phyloP scores from a whole-genome alignment of 345 rosid genomes.

The Passiflora organensis region DNA sequence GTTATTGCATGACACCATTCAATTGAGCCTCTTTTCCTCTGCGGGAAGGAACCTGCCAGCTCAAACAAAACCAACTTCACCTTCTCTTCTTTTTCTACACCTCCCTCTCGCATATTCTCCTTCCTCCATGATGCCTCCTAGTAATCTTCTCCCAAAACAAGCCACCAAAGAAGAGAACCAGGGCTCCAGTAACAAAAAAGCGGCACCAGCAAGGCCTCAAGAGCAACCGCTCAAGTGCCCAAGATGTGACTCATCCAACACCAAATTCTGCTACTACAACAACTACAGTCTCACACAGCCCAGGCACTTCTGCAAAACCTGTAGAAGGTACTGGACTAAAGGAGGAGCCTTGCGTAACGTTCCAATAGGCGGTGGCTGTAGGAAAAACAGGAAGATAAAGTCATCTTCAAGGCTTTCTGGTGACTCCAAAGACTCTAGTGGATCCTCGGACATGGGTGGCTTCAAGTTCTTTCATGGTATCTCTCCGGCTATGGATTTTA shows the following conservation, averaged over 20 bases:
- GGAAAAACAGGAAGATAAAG: slow-evolving; percentile 23
- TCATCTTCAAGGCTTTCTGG: slow-evolving; percentile 16
- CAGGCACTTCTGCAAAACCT: slow-evolving; percentile 28
- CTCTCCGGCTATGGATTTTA: slow-evolving; percentile 69
- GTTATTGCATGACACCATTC: slow-evolving; percentile 54
- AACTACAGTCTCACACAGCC: slow-evolving; percentile 27
- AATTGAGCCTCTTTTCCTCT: slow-evolving; percentile 43
- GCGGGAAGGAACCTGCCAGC: slow-evolving; percentile 32
- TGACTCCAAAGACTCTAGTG: slow-evolving; percentile 35
- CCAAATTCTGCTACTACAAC: slow-evolving; percentile 28
- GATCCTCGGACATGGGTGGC: slow-evolving; percentile 49
- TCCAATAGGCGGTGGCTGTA: slow-evolving; percentile 26
- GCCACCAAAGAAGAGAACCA: slow-evolving; percentile 30
- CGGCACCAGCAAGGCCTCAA: slow-evolving; percentile 24
- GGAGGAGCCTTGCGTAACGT: slow-evolving; percentile 29
- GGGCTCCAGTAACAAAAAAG: slow-evolving; percentile 26
- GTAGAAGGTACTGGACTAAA: slow-evolving; percentile 28
- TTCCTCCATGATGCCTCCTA: slow-evolving; percentile 28
- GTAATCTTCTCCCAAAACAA: slow-evolving; percentile 25
- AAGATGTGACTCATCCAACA: slow-evolving; percentile 25
- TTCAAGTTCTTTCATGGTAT: slow-evolving; percentile 58
- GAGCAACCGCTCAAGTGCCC: slow-evolving; percentile 20
- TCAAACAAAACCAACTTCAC: not conserved
- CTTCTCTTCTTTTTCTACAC: not conserved
- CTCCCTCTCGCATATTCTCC: too few relatives aligned